A percentile compares a stretch with the other conserved stretches of the same genome.
Evolutionary conservation across 371 early-diverging fungal species (phyloP).

Genomic region (Circinella umbellata): DNA sequence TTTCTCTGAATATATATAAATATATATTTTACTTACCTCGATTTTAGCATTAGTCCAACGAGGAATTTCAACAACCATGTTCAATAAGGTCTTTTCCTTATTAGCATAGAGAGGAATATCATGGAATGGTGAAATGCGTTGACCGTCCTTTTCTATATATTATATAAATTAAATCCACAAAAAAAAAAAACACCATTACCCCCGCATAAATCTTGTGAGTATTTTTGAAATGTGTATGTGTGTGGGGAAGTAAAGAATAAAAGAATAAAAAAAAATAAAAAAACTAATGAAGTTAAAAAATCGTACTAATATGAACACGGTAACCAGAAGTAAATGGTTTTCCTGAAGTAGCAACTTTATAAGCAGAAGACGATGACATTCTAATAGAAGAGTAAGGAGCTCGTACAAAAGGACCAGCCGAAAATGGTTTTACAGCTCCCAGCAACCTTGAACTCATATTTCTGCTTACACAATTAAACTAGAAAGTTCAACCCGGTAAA

Average conservation of each 20-base stretch:
- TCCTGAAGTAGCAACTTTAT: conserved; percentile 13
- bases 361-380: conserved; percentile 14
- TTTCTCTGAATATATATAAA: too few species aligned
- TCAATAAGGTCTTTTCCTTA: conserved; percentile 81
- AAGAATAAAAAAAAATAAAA: not conserved
- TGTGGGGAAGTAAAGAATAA: not conserved
- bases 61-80: conserved; percentile 99
- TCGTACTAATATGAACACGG: conserved; percentile 23
- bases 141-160: conserved; percentile 68
- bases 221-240: not conserved
- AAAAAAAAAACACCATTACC: not conserved
- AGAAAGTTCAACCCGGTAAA: not conserved
- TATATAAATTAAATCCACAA: not conserved
- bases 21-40: conserved; percentile 70
- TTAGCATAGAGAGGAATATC: conserved; percentile 97
- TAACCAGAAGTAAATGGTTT: conserved; percentile 20
- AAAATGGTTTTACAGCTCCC: conserved; percentile 7
- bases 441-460: conserved; percentile 9
- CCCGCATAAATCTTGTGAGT: not conserved
- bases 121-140: conserved; percentile 95
- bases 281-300: not conserved
- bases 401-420: conserved; percentile 8
- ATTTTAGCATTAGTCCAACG: conserved; percentile 99
- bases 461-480: conserved; percentile 8
- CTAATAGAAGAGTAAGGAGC: conserved; percentile 6